Evolutionary conservation across 768 basidiomycete genomes (phyloP).

Genomic region (Serendipita indica): DNA sequence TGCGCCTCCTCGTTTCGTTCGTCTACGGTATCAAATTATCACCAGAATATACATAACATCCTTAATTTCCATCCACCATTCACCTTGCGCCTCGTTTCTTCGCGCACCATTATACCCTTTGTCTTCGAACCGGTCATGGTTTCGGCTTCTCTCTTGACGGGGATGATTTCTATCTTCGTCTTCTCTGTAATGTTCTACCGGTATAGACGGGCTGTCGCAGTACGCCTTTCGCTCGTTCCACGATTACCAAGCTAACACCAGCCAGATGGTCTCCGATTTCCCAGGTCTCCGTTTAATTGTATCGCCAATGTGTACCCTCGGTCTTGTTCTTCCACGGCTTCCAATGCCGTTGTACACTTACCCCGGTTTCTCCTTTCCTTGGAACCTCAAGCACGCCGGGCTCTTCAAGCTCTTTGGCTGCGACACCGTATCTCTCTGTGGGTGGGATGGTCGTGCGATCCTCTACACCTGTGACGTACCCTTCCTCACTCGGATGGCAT

Average conservation of each 20-base stretch:
- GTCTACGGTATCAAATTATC: too few species aligned
- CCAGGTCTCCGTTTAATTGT: constrained; percentile 8
- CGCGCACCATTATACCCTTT: background rate
- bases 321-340: constrained; percentile 1
- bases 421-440: constrained; percentile 9
- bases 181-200: background rate
- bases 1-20: too few species aligned
- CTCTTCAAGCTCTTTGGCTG: constrained; percentile 6
- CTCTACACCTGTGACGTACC: constrained; percentile 7
- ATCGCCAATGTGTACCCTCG: constrained; percentile 4
- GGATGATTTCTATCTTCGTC: too few species aligned
- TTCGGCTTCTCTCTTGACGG: background rate
- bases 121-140: background rate
- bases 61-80: too few species aligned
- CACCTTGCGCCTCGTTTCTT: background rate
- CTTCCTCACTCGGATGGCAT: constrained; percentile 8
- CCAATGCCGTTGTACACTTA: constrained; percentile 1
- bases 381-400: background rate
- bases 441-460: constrained; percentile 5
- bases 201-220: constrained; percentile 4
- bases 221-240: background rate
- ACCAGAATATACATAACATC: too few species aligned
- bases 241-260: too few species aligned
- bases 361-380: constrained; percentile 8
- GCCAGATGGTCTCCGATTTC: constrained; percentile 2